Conservation (phyloP, 305 asterid genomes). For the Fraxinus floribunda region DNA sequence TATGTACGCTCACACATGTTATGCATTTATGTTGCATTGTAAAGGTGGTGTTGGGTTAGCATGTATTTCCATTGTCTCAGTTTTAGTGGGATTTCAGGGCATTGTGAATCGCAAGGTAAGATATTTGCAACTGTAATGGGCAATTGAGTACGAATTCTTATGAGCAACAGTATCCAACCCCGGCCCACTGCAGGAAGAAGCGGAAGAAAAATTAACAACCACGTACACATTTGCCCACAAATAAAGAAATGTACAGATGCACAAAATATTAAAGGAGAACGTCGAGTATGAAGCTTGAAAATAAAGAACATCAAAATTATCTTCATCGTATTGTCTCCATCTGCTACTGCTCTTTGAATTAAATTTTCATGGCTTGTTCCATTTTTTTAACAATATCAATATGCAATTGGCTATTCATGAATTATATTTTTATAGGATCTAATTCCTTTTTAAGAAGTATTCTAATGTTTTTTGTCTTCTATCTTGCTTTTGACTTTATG, state of each 20-base stretch:
- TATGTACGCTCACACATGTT: not conserved
- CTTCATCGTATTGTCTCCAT: not conserved
- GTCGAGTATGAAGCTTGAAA: not conserved
- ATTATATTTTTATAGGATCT: not conserved
- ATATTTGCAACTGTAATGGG: not conserved
- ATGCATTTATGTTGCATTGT: not conserved
- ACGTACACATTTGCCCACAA: not conserved
- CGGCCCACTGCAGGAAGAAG: not conserved
- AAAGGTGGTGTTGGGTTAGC: not conserved
- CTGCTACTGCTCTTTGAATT: not conserved
- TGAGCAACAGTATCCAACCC: not conserved
- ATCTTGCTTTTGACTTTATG: slow-evolving; percentile 4
- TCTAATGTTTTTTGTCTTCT: not conserved
- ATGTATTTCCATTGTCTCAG: not conserved
- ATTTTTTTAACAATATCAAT: not conserved
- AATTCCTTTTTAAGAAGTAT: not conserved
- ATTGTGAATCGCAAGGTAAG: not conserved
- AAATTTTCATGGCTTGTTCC: not conserved
- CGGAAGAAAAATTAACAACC: not conserved
- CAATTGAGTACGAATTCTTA: not conserved
- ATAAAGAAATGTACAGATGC: not conserved
- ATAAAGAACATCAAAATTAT: not conserved
- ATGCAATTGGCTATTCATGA: not conserved
- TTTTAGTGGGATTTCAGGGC: not conserved
- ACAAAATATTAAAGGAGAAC: not conserved